Conservation (phyloP, 768 basidiomycete genomes). For the Arthromyces matolae region DNA sequence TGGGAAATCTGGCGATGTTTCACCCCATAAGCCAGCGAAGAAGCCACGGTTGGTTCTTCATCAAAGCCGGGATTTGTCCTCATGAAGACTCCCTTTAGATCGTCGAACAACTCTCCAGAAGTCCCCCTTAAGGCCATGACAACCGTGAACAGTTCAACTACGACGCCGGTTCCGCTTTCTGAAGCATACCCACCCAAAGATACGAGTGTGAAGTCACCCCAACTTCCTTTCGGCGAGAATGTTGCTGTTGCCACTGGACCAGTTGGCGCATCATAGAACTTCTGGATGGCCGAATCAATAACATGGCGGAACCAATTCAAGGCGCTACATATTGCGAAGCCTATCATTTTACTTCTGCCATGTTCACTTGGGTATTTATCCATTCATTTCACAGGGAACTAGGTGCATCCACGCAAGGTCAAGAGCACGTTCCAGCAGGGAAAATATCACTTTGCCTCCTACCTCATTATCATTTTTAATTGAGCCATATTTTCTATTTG, state of each 20-base stretch:
- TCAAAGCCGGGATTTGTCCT: constrained; percentile 26
- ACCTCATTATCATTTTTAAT: constrained; percentile 7
- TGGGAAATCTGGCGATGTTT: constrained; percentile 57
- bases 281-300: constrained; percentile 7
- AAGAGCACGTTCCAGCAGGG: constrained; percentile 13
- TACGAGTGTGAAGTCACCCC: constrained; percentile 53
- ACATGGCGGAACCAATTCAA: constrained; percentile 10
- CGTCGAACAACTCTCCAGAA: constrained; percentile 39
- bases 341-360: constrained; percentile 22
- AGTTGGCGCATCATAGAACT: constrained; percentile 37
- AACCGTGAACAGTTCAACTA: constrained; percentile 30
- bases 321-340: constrained; percentile 14
- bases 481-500: constrained; percentile 15
- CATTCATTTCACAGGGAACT: constrained; percentile 30
- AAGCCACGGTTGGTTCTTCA: constrained; percentile 67
- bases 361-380: constrained; percentile 43
- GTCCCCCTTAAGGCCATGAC: constrained; percentile 38
- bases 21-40: constrained; percentile 75
- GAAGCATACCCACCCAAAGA: constrained; percentile 41
- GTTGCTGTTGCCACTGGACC: constrained; percentile 47
- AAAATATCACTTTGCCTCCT: constrained; percentile 16
- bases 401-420: constrained; percentile 15
- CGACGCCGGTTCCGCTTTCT: constrained; percentile 25
- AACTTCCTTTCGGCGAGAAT: constrained; percentile 60
- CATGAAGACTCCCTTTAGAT: constrained; percentile 36